These are phyloP conservation scores for Phytophthora meadii DNA, from an alignment of 352 stramenopile species.

Conservation along the genomic window DNA sequence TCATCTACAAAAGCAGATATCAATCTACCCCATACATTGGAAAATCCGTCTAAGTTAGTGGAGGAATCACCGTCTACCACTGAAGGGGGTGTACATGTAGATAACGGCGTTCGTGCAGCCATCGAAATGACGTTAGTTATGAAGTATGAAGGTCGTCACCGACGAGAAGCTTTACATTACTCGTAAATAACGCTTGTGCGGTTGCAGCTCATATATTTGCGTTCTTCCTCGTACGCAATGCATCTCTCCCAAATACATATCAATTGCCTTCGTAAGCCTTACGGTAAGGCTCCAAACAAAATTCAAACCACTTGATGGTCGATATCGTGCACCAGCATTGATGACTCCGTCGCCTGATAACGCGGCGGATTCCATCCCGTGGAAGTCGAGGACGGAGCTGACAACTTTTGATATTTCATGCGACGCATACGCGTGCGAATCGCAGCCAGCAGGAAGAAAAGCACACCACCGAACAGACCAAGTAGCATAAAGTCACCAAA, in stretches of 20 bases:
- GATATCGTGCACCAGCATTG: slow-evolving; percentile 16
- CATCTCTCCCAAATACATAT: slow-evolving; percentile 17
- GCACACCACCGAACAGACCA: slow-evolving; percentile 20
- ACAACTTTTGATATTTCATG: slow-evolving; percentile 31
- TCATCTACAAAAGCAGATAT: slow-evolving; percentile 39
- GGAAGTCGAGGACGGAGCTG: slow-evolving; percentile 8
- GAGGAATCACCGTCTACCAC: slow-evolving; percentile 28
- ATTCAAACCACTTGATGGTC: slow-evolving; percentile 31
- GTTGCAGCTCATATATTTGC: slow-evolving; percentile 9
- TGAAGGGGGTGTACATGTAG: slow-evolving; percentile 24
- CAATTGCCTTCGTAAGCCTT: slow-evolving; percentile 1
- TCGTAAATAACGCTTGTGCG: background rate
- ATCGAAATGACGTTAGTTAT: no score
- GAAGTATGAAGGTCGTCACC: no score
- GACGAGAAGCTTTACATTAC: no score
- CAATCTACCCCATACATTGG: slow-evolving; percentile 30
- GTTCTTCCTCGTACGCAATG: background rate
- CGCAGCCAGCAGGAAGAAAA: slow-evolving; percentile 27
- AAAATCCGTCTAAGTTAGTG: slow-evolving; percentile 39
- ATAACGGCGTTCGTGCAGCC: slow-evolving; percentile 18
- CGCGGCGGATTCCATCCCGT: slow-evolving; percentile 6
- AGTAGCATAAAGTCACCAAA: slow-evolving; percentile 17
- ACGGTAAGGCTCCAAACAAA: slow-evolving; percentile 14
- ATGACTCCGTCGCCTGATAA: slow-evolving; percentile 23
- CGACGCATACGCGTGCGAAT: slow-evolving; percentile 22